phyloP scores from a whole-genome alignment of 2,329 filamentous ascomycete species.

The Raffaelea ambrosiae region DNA sequence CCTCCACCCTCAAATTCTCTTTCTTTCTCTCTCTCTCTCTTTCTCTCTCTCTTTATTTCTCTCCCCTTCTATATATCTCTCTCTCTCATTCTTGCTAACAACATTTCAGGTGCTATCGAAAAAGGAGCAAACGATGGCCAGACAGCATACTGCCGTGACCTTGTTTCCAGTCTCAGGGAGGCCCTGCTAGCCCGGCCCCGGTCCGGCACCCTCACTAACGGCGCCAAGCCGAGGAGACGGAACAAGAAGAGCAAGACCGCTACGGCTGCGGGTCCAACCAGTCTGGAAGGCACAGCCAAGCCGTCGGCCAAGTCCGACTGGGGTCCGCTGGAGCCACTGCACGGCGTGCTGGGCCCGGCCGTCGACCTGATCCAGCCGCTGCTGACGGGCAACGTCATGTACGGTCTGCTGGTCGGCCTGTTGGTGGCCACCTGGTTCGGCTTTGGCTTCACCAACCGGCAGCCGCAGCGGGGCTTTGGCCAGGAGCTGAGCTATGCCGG shows the following conservation, averaged over 20 bases:
- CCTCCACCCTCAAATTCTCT: too few species aligned
- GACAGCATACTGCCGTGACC: slow-evolving; percentile 68
- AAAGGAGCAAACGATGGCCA: slow-evolving; percentile 93
- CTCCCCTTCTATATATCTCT: too few species aligned
- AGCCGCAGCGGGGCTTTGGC: slow-evolving; percentile 26
- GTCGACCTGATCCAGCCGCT: slow-evolving; percentile 62
- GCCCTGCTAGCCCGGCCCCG: slow-evolving; percentile 60
- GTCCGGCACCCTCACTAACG: slow-evolving; percentile 34
- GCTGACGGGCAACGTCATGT: slow-evolving; percentile 67
- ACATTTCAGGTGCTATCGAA: slow-evolving; percentile 71
- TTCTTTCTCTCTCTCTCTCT: too few species aligned
- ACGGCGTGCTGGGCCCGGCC: slow-evolving; percentile 59
- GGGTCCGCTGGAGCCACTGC: slow-evolving; percentile 75
- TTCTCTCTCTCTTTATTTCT: neutral
- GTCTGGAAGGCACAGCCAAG: slow-evolving; percentile 29
- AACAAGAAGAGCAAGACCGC: slow-evolving; percentile 38
- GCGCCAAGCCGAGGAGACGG: slow-evolving; percentile 53
- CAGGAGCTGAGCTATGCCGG: slow-evolving; percentile 5
- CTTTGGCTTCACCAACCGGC: slow-evolving; percentile 39
- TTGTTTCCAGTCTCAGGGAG: slow-evolving; percentile 65
- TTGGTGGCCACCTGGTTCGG: slow-evolving; percentile 69
- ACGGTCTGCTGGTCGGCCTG: slow-evolving; percentile 64
- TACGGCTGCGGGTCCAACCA: slow-evolving; percentile 33
- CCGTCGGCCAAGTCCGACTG: slow-evolving; percentile 46
- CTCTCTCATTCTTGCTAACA: neutral